Evolutionary conservation across 208 protist species (phyloP).

Genomic region (Balamuthia mandrillaris): DNA sequence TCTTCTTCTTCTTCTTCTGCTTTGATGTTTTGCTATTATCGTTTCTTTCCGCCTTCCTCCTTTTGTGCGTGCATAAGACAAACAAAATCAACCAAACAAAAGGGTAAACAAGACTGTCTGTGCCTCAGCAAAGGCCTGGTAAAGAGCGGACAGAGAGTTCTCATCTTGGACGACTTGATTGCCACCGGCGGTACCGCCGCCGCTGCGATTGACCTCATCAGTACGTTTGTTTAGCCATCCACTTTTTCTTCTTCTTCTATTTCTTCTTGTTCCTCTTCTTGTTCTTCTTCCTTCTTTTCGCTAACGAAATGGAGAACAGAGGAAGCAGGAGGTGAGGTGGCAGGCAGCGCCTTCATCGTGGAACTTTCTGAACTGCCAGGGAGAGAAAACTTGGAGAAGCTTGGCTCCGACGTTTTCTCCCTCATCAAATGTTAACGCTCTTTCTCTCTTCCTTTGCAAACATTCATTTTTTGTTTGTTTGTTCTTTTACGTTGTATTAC

Average conservation of each 20-base stretch:
- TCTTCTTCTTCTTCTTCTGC: too few species aligned
- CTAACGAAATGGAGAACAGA: too few species aligned
- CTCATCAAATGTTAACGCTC: constrained; percentile 7
- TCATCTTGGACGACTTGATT: background rate
- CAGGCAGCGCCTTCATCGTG: background rate
- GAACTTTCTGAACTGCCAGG: background rate
- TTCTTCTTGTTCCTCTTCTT: too few species aligned
- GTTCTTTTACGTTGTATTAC: constrained; percentile 44
- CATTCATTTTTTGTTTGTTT: background rate
- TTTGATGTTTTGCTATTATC: too few species aligned
- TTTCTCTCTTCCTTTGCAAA: background rate
- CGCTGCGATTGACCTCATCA: background rate
- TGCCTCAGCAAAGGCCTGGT: background rate
- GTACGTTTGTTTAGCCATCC: background rate
- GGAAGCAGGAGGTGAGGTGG: background rate
- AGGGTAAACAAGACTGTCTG: too few species aligned
- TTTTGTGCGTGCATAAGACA: background rate
- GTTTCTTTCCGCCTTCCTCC: too few species aligned
- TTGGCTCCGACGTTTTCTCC: background rate
- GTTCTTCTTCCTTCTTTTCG: too few species aligned
- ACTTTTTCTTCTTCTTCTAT: background rate
- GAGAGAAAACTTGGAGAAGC: background rate
- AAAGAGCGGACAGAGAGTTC: background rate
- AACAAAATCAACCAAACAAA: background rate
- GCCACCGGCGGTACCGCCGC: background rate